Percentiles rank a stretch among this genome's conserved stretches.
Evolutionary conservation across 805 yeast species (phyloP).

Genomic region (Sugiyamaella lignohabitans): DNA sequence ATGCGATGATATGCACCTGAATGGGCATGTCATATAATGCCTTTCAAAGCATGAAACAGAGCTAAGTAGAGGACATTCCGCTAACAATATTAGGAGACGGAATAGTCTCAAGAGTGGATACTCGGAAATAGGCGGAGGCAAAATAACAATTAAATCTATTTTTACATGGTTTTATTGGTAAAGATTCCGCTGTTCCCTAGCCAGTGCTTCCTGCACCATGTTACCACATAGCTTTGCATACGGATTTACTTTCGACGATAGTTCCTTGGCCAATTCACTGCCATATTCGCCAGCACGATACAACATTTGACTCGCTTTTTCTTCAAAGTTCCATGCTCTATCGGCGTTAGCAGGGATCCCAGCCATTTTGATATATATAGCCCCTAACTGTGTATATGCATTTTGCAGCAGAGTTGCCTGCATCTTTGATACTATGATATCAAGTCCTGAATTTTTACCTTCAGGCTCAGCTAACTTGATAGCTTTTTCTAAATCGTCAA

Average conservation of each 20-base stretch:
- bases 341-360: background rate
- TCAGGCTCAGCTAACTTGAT: conserved; percentile 25
- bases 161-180: no score
- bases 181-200: no score
- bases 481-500: conserved; percentile 24
- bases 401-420: conserved; percentile 29
- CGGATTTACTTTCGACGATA: conserved; percentile 29
- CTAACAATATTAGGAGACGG: no score
- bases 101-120: no score
- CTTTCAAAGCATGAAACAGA: no score
- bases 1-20: no score
- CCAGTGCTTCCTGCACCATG: conserved; percentile 24
- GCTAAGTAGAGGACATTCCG: no score
- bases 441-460: background rate
- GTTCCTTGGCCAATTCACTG: conserved; percentile 24
- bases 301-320: conserved; percentile 26
- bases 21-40: no score
- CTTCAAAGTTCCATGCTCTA: conserved; percentile 26
- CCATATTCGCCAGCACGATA: conserved; percentile 28
- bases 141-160: no score
- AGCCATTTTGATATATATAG: conserved; percentile 23
- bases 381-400: conserved; percentile 30
- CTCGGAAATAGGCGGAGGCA: no score
- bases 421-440: conserved; percentile 24
- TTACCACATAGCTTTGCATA: conserved; percentile 33